Evolutionary conservation across 306 rosid species (phyloP), one percentile per base, ranked within the genome.

Genomic region (Trifolium subterraneum): DNA sequence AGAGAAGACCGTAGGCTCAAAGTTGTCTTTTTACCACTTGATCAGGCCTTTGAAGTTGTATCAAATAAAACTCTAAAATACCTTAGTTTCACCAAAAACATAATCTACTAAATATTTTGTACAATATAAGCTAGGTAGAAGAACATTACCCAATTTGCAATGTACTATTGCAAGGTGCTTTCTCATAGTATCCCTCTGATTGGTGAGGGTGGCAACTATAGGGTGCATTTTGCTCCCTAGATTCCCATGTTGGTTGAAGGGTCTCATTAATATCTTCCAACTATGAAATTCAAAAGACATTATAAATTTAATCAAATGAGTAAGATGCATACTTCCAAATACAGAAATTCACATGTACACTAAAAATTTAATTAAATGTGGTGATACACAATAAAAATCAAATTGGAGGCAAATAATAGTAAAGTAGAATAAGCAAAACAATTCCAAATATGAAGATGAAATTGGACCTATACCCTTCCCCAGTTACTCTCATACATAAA

Each of bases 61-160:
- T n/a, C n/a, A n/a, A n/a, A n/a, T n/a, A n/a, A 29, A 29, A 29
- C 33, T 4, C 33, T 29, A 29, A 4, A 29, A 29, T 29, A 4
- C 33, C 6, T 29, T 29, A 29, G 33, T 29, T 4, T 29, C 33
- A 29, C 33, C 33, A 29, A 4, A 4, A 29, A 29, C 33, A 29
- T 29, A 29, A 29, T 29, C 33, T 29, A 29, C 29, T 25, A 25
- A 25, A 29, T 4, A 4, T 29, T 29, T 29, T 51, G 1, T 2
- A 25, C 7, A 48, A 56, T 5, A 56, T 5, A 29, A 29, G 33
- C 20, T 3, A 42, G 8, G 52, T 18, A 48, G 65, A 78, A 27
- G 16, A 65, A 61, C 6, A 48, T 70, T 87, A 91, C 94, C 94
- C 83, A 35, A 85, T 84, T 39, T 80, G 83, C 82, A 84, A 71